phyloP scores from a whole-genome alignment of 2,329 filamentous ascomycete genomes.

The Penicillium italicum region DNA sequence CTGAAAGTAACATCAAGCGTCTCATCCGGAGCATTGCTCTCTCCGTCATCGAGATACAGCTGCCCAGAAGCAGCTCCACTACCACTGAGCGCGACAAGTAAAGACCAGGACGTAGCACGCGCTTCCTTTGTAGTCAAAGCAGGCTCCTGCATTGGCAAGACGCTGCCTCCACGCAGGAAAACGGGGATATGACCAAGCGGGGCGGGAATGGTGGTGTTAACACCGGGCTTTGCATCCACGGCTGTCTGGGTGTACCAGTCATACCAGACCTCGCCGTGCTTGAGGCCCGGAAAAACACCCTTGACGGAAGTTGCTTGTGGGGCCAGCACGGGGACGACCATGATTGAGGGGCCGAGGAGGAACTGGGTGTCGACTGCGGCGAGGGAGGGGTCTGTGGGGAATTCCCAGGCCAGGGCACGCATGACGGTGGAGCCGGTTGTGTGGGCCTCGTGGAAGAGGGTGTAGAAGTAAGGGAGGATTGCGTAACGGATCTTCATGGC shows the following conservation, averaged over 20 bases:
- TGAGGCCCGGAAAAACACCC: conserved; percentile 66
- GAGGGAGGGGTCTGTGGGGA: conserved; percentile 65
- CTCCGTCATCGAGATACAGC: conserved; percentile 73
- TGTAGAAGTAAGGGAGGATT: conserved; percentile 73
- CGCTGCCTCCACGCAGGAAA: conserved; percentile 63
- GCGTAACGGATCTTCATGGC: conserved; percentile 70
- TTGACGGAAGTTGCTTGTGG: conserved; percentile 60
- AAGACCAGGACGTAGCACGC: conserved; percentile 62
- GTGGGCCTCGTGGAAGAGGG: conserved; percentile 65
- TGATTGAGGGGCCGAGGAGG: conserved; percentile 61
- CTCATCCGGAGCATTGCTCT: conserved; percentile 56
- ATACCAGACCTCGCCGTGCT: conserved; percentile 63
- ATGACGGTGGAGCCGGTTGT: conserved; percentile 66
- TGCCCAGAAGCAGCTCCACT: conserved; percentile 56
- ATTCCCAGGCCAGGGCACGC: conserved; percentile 71
- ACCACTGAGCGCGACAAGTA: conserved; percentile 60
- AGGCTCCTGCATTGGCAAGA: conserved; percentile 66
- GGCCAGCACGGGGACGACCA: conserved; percentile 64
- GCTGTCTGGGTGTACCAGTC: conserved; percentile 71
- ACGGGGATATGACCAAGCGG: conserved; percentile 68
- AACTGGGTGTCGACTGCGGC: conserved; percentile 68
- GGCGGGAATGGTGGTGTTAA: conserved; percentile 59
- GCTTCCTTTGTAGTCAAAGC: conserved; percentile 63
- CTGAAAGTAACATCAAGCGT: conserved; percentile 52
- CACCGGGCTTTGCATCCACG: conserved; percentile 50